Evolutionary conservation across 805 yeast species (phyloP).

Genomic region (Lachancea sp.): DNA sequence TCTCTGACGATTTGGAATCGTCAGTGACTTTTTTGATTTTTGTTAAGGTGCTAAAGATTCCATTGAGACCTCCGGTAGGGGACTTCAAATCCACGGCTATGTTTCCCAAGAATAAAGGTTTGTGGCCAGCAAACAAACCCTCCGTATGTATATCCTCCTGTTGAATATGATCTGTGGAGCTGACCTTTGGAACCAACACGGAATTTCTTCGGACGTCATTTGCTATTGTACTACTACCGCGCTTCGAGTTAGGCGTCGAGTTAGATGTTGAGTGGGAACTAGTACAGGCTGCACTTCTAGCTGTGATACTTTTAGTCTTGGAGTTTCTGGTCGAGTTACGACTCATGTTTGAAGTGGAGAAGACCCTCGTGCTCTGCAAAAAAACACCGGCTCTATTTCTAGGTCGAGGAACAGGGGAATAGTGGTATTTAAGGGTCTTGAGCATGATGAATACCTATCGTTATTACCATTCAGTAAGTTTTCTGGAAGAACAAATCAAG

Average conservation of each 20-base stretch:
- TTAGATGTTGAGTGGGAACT: background rate
- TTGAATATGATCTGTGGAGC: conserved; percentile 27
- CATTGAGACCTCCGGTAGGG: conserved; percentile 13
- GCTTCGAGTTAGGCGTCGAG: background rate
- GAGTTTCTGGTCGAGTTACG: background rate
- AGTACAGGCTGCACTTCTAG: background rate
- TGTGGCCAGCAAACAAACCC: conserved; percentile 42
- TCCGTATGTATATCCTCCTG: conserved; percentile 30
- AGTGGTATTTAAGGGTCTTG: background rate
- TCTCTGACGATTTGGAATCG: conserved; percentile 11
- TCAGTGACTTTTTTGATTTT: conserved; percentile 16
- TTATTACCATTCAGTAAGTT: too few relatives aligned
- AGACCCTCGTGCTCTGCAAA: background rate
- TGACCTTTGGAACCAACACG: conserved; percentile 26
- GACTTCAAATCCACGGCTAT: conserved; percentile 16
- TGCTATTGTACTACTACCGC: background rate
- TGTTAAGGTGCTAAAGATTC: conserved; percentile 19
- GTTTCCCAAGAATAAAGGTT: conserved; percentile 40
- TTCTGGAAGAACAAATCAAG: too few relatives aligned
- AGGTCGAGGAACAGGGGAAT: background rate
- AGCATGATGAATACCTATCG: too few relatives aligned
- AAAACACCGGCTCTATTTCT: background rate
- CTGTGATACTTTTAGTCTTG: background rate
- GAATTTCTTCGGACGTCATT: background rate
- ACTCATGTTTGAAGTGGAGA: background rate